phyloP scores from a whole-genome alignment of 78 protist genomes.

The Cavenderia fasciculata region DNA sequence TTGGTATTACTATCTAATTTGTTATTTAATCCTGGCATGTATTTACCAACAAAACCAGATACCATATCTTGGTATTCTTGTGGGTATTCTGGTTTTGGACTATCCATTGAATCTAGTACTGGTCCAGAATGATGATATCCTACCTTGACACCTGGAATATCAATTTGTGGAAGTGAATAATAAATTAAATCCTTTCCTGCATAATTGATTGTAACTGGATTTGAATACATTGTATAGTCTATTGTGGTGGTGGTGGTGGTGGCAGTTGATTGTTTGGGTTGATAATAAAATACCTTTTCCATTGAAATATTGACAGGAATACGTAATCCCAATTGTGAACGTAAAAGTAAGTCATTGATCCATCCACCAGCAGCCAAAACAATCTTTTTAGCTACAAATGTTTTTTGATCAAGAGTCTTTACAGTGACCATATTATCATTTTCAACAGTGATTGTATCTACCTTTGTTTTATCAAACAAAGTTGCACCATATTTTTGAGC shows the following conservation, averaged over 20 bases:
- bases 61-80: background rate
- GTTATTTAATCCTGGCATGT: slow-evolving; percentile 26
- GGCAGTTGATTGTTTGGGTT: background rate
- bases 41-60: slow-evolving; percentile 6
- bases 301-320: slow-evolving; percentile 17
- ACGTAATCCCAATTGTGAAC: slow-evolving; percentile 33
- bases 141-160: slow-evolving; percentile 50
- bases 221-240: slow-evolving; percentile 22
- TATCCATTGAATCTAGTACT: slow-evolving; percentile 15
- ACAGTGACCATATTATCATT: slow-evolving; percentile 20
- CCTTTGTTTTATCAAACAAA: slow-evolving; percentile 9
- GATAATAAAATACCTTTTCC: slow-evolving; percentile 54
- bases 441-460: slow-evolving; percentile 14
- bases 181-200: background rate
- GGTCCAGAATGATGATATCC: slow-evolving; percentile 45
- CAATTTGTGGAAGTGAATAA: slow-evolving; percentile 69
- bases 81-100: background rate
- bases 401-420: slow-evolving; percentile 8
- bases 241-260: background rate
- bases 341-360: slow-evolving; percentile 26
- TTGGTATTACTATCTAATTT: slow-evolving; percentile 7
- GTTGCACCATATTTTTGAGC: slow-evolving; percentile 48
- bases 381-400: slow-evolving; percentile 30
- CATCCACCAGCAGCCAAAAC: slow-evolving; percentile 71
- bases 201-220: slow-evolving; percentile 63